A percentile compares a stretch with the other conserved stretches of the same genome.
These are phyloP conservation scores for Rhizophora apiculata DNA, from an alignment of 345 rosid genomes.

Conservation along the genomic window DNA sequence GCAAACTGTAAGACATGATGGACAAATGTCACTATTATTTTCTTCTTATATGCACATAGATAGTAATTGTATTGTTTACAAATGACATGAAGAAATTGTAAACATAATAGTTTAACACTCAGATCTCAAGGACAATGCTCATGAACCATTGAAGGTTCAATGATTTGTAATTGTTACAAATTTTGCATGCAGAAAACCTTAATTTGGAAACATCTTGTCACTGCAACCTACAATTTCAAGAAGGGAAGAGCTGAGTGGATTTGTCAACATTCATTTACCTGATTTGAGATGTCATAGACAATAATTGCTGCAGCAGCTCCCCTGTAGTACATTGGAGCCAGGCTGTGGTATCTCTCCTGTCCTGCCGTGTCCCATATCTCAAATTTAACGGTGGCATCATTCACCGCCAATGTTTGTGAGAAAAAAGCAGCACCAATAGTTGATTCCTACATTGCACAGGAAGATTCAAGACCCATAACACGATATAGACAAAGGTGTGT, in stretches of 20 bases:
- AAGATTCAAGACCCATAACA: conserved; percentile 19
- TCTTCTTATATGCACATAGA: too few relatives aligned
- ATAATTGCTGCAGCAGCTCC: conserved; percentile 97
- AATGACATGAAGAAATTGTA: too few relatives aligned
- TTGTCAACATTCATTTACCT: conserved; percentile 36
- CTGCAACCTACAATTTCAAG: background rate
- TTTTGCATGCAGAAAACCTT: background rate
- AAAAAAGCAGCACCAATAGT: conserved; percentile 99
- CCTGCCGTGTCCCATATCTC: conserved; percentile 99
- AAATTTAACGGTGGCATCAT: conserved; percentile 90
- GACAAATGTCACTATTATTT: too few relatives aligned
- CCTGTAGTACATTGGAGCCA: conserved; percentile 98
- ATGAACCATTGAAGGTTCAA: too few relatives aligned
- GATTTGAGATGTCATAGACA: conserved; percentile 87
- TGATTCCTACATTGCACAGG: conserved; percentile 59
- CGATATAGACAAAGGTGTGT: background rate
- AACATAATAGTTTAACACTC: too few relatives aligned
- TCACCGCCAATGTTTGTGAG: conserved; percentile 89
- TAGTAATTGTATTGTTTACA: too few relatives aligned
- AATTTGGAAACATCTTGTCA: background rate
- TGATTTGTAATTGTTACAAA: too few relatives aligned
- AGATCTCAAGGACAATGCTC: too few relatives aligned
- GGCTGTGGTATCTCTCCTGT: conserved; percentile 93
- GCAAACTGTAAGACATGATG: too few relatives aligned
- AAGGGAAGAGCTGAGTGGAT: conserved; percentile 1